Base-by-base conservation (phyloP, 2,329 filamentous ascomycete species). In the Penicillium italicum region DNA sequence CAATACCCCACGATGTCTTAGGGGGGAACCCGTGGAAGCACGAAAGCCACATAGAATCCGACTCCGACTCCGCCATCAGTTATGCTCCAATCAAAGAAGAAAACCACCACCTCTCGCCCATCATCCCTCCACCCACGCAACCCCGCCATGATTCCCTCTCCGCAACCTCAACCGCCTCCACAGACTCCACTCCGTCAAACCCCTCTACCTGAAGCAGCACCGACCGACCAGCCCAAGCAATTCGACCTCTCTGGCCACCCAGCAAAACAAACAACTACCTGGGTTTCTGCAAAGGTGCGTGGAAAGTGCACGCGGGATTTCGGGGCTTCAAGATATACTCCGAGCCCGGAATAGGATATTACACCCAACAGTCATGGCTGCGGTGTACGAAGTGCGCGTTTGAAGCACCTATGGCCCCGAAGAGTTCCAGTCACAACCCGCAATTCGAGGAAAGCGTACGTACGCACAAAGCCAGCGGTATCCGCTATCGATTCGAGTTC, bases 221-320 rank as follows among this genome's bases (percentile, higher is more conserved):
- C 11, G 47, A 31, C 33, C 49, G n/a, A 24, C 14, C 36, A 16
- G 8, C 16, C 24, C 44, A 31, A 36, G 28, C 28, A 57, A 50
- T 43, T 43, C 47, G 53, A 12, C 46, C 50, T 9, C 62, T 66
- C 18, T 67, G 66, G 50, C 66, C 75, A 9, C 73, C 74, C 7
- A 65, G 61, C 40, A 68, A 72, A 56, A 66, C 65, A 33, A 73
- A 74, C 52, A 60, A 65, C 12, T 74, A 67, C 36, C 65, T 68
- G 0, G 72, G 72, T 4, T 79, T 79, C 67, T 80, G 78, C 69
- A 78, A 78, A 66, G 72, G 73, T 10, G 76, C 76, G 5, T 77
- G 73, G 71, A 74, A 70, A 45, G 65, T 74, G 10, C 71, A 75
- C 28, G 52, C 51, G 14, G 60, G 61, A 1, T 53, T 62, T 6